Percentiles rank a stretch among this genome's conserved stretches.
These are phyloP conservation scores for Capsicum baccatum DNA, from an alignment of 257 asterid species.

Conservation along the genomic window DNA sequence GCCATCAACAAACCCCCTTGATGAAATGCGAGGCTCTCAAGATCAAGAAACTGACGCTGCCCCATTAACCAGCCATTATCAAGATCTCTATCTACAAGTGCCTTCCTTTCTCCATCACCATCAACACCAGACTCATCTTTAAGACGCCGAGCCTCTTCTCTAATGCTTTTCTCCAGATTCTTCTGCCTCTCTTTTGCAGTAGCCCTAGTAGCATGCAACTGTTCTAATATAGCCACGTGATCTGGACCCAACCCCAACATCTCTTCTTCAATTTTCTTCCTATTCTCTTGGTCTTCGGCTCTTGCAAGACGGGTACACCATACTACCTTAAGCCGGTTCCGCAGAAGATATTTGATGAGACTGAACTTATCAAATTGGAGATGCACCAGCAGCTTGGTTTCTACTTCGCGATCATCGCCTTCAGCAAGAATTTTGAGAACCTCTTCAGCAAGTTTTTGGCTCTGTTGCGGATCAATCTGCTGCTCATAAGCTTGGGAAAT, in stretches of 20 bases:
- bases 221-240: slow-evolving; percentile 48
- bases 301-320: slow-evolving; percentile 58
- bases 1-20: slow-evolving; percentile 46
- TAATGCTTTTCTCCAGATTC: slow-evolving; percentile 34
- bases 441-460: slow-evolving; percentile 54
- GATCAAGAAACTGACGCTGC: slow-evolving; percentile 52
- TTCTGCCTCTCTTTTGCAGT: slow-evolving; percentile 49
- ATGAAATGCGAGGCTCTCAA: slow-evolving; percentile 44
- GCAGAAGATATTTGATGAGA: slow-evolving; percentile 46
- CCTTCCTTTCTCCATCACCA: slow-evolving; percentile 35
- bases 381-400: slow-evolving; percentile 47
- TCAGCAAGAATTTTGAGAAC: slow-evolving; percentile 51
- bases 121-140: slow-evolving; percentile 48
- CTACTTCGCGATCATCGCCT: slow-evolving; percentile 53
- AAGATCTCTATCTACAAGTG: slow-evolving; percentile 39
- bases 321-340: slow-evolving; percentile 53
- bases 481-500: slow-evolving; percentile 53
- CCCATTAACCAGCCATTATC: slow-evolving; percentile 48
- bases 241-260: slow-evolving; percentile 47
- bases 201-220: slow-evolving; percentile 55
- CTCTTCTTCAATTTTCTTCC: slow-evolving; percentile 47
- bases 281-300: slow-evolving; percentile 50
- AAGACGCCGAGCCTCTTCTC: slow-evolving; percentile 48
- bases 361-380: slow-evolving; percentile 47
- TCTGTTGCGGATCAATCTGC: slow-evolving; percentile 52